Conservation (phyloP, 257 asterid species). For the Ophiorrhiza pumila region DNA sequence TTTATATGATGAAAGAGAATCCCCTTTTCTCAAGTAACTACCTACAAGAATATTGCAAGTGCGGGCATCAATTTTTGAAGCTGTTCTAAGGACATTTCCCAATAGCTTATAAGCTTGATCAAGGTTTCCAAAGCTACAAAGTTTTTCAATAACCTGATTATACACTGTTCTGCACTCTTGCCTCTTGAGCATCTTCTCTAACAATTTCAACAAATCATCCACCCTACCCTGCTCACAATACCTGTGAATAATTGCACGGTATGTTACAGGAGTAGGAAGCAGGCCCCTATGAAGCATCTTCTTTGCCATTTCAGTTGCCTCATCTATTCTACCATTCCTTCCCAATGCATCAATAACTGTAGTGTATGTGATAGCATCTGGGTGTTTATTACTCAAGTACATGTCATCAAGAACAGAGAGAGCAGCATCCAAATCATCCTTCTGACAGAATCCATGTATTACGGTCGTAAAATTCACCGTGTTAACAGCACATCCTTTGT, state of each 20-base stretch:
- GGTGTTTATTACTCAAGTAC: constrained; percentile 82
- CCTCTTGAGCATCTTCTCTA: constrained; percentile 69
- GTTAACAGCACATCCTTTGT: constrained; percentile 79
- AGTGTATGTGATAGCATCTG: constrained; percentile 81
- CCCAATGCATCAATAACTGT: constrained; percentile 59
- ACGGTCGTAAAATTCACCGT: constrained; percentile 81
- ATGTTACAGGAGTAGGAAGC: constrained; percentile 84
- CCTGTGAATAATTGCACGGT: constrained; percentile 68
- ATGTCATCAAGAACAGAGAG: constrained; percentile 89
- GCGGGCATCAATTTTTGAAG: constrained; percentile 61
- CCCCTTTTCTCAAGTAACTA: constrained; percentile 56
- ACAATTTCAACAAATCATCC: constrained; percentile 54
- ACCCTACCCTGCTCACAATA: constrained; percentile 60
- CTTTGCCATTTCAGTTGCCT: constrained; percentile 62
- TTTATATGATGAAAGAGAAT: constrained; percentile 66
- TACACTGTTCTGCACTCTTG: constrained; percentile 54
- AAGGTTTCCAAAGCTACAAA: constrained; percentile 52
- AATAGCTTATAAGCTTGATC: constrained; percentile 78
- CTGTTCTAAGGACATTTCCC: constrained; percentile 67
- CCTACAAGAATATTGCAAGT: constrained; percentile 71
- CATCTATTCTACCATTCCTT: constrained; percentile 61
- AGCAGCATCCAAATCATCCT: constrained; percentile 71
- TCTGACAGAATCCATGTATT: constrained; percentile 82
- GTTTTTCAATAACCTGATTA: constrained; percentile 83
- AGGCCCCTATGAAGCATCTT: constrained; percentile 77